Base-by-base conservation (phyloP, 2,329 filamentous ascomycete species). In the Aspergillus quadrilineatus region DNA sequence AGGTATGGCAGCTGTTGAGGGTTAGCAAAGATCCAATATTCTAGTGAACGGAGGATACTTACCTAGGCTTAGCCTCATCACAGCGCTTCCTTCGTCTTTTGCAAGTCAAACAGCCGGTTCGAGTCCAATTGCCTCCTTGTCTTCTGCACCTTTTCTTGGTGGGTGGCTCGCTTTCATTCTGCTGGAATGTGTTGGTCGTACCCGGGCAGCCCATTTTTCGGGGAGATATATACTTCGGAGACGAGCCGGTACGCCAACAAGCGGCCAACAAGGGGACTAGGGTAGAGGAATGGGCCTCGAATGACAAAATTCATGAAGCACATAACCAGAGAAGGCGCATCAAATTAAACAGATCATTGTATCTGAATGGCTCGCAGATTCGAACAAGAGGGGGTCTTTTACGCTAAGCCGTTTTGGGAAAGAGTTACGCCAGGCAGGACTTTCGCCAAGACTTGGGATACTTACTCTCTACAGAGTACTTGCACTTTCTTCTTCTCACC, bases 61-160 rank as follows among this genome's bases (percentile, higher is more conserved):
- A 74, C 72, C 64, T 68, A 17, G 72, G 72, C 53, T 73, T 74
- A 22, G 68, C 59, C 61, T 74, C 72, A 56, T 75, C 72, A 37
- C 72, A 75, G 37, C 69, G 67, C 58, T 75, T 75, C 30, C 71
- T 67, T 37, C 72, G 68, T 53, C 63, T 69, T 55, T 75, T 75
- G 60, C 72, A 75, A 3, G 72, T 75, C n/a, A 74, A 53, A 46
- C 72, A 75, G n/a, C 71, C 72, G 2, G 71, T 73, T 10, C 72
- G 70, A 60, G 70, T 72, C 72, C 72, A 75, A 56, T 64, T 65
- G 6, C 63, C 65, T 15, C 69, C 67, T n/a, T 65, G 65, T 53
- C 60, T 62, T 50, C 66, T 65, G 53, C 55, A 55, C 47, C 65
- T 65, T 45, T 65, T 69, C 17, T 56, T 60, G 6, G 50, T 41